Evolutionary conservation across 169 alveolate genomes (phyloP), one percentile per base, ranked within the genome.

Genomic region (Plasmodium gonderi): DNA sequence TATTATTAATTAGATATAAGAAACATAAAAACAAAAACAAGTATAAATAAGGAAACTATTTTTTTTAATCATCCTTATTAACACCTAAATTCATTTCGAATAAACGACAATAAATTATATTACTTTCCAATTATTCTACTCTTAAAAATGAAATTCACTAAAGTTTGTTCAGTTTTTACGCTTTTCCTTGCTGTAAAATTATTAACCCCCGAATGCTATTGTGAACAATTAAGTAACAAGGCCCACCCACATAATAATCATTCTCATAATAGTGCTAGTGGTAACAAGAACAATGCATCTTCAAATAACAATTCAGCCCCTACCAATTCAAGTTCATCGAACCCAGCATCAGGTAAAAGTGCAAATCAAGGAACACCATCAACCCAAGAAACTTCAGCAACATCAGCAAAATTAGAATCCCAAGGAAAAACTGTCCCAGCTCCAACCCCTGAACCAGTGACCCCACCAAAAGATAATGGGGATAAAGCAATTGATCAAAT

Each of bases 121-220:
- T 54, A 54, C n/a, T 11, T 11, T 11, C n/a, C 23, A 54, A 38
- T 26, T 33, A 36, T 40, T 11, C 6, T 31, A 45, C 29, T 75
- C 23, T 54, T 31, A 29, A 79, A 79, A 79, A 79, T 79, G 90
- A 79, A 60, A 33, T 51, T 79, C 90, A 49, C 90, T 23, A 79
- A 42, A 79, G 90, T 54, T 17, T 79, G 42, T 33, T 49, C 90
- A 31, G 40, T 49, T 79, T 14, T 79, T 40, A 45, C 90, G 14
- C 26, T 51, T 26, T 23, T 79, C 60, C 42, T 79, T 79, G 90
- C 90, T 29, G 77, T 79, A 38, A 79, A 79, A 42, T 79, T 51
- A 26, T 49, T 79, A 31, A 29, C 64, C 78, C 45, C 54, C 17
- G 72, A 60, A 49, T 49, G 77, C 65, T 69, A 49, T 23, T 49